These are phyloP conservation scores for Yamadazyma laniorum DNA, from an alignment of 805 yeast species.

Conservation along the genomic window DNA sequence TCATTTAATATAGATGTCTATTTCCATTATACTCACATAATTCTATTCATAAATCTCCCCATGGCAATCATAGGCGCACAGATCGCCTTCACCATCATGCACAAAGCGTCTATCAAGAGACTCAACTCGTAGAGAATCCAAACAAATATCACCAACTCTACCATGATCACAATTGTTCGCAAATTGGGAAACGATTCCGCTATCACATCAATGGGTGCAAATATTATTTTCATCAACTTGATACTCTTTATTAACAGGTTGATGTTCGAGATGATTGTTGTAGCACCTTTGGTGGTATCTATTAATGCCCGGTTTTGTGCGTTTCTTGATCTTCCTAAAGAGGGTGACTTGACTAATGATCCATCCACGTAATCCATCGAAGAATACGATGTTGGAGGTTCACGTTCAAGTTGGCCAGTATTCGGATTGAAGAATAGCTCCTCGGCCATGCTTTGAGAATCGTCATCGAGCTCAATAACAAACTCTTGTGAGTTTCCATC, in stretches of 20 bases:
- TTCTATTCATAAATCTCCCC: slow-evolving; percentile 43
- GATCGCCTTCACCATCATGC: slow-evolving; percentile 44
- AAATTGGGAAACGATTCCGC: slow-evolving; percentile 35
- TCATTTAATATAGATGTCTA: too few relatives aligned
- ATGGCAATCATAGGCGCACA: slow-evolving; percentile 48
- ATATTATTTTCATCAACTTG: slow-evolving; percentile 33
- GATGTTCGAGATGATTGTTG: slow-evolving; percentile 29
- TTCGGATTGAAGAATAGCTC: slow-evolving; percentile 32
- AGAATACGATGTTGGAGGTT: slow-evolving; percentile 22
- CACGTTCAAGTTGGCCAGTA: slow-evolving; percentile 31
- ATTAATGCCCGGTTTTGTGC: slow-evolving; percentile 5
- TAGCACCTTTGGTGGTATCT: slow-evolving; percentile 19
- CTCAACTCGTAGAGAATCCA: slow-evolving; percentile 44
- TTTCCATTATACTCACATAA: slow-evolving; percentile 27
- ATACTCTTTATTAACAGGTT: slow-evolving; percentile 34
- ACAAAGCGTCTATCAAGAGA: slow-evolving; percentile 40
- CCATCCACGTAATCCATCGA: slow-evolving; percentile 13
- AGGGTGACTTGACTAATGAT: background rate
- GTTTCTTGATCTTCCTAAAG: background rate
- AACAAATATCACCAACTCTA: slow-evolving; percentile 37
- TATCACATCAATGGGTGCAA: slow-evolving; percentile 41
- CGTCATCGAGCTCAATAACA: slow-evolving; percentile 27
- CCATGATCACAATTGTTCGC: slow-evolving; percentile 39
- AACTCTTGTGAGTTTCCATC: slow-evolving; percentile 22
- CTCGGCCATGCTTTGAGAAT: slow-evolving; percentile 18